A percentile compares a stretch with the other conserved stretches of the same genome.
These are phyloP conservation scores for Andrographis paniculata DNA, from an alignment of 305 asterid species.

Conservation along the genomic window DNA sequence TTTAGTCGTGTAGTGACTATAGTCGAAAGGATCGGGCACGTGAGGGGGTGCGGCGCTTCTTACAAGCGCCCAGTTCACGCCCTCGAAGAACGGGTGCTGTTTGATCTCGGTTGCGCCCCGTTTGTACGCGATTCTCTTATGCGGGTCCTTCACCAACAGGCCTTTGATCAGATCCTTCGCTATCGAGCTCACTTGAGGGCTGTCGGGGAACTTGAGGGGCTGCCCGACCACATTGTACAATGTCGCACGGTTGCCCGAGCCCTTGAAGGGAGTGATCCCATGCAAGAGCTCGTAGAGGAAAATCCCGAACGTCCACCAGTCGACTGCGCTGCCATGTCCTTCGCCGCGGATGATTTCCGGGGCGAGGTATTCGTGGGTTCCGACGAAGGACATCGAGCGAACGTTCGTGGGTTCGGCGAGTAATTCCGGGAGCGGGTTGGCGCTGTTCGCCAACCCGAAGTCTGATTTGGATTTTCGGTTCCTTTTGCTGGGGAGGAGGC, in stretches of 20 bases:
- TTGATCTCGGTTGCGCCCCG: slow-evolving; percentile 81
- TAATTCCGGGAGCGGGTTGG: slow-evolving; percentile 51
- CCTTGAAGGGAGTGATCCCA: slow-evolving; percentile 74
- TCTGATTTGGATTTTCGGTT: slow-evolving; percentile 77
- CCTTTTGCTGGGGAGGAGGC: slow-evolving; percentile 55
- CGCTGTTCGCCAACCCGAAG: slow-evolving; percentile 40
- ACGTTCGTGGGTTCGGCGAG: slow-evolving; percentile 81
- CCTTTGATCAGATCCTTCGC: slow-evolving; percentile 68
- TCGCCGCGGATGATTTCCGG: slow-evolving; percentile 86
- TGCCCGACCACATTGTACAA: slow-evolving; percentile 69
- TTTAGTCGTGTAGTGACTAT: slow-evolving; percentile 35
- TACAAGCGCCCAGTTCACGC: slow-evolving; percentile 78
- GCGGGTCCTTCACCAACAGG: slow-evolving; percentile 68
- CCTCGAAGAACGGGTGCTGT: slow-evolving; percentile 73
- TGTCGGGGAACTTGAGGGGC: slow-evolving; percentile 61
- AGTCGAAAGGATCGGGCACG: slow-evolving; percentile 56
- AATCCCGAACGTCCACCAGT: slow-evolving; percentile 87
- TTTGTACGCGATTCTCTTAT: slow-evolving; percentile 72
- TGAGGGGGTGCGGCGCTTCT: slow-evolving; percentile 58
- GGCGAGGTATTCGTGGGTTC: slow-evolving; percentile 78
- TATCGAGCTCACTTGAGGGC: slow-evolving; percentile 39
- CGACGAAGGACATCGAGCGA: slow-evolving; percentile 77
- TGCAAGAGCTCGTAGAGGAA: slow-evolving; percentile 65
- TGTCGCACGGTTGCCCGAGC: slow-evolving; percentile 59
- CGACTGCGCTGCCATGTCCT: slow-evolving; percentile 85